These are phyloP conservation scores for Exophiala bonariae DNA, from an alignment of 2,329 filamentous ascomycete species.

Conservation along the genomic window DNA sequence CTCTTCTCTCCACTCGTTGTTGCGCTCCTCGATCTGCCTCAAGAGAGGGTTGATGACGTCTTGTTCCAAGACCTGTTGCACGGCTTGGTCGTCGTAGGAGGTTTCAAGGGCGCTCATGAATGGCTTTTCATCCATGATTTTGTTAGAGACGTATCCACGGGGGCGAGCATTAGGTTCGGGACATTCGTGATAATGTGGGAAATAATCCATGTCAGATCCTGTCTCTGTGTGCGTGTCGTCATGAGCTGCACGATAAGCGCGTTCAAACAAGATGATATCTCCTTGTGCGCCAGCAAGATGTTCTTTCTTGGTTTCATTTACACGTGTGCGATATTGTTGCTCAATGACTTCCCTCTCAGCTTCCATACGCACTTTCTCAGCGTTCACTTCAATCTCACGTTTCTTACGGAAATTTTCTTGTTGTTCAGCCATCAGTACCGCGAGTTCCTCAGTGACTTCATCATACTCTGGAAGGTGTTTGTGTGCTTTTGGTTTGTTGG, in stretches of 20 bases:
- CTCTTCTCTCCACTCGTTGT: conserved; percentile 18
- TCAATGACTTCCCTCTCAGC: conserved; percentile 36
- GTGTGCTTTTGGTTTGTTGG: conserved; percentile 43
- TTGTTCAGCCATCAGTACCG: conserved; percentile 28
- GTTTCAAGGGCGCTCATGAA: conserved; percentile 20
- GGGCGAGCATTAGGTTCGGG: conserved; percentile 23
- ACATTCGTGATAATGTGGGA: conserved; percentile 26
- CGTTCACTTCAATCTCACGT: conserved; percentile 35
- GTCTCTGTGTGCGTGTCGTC: conserved; percentile 45
- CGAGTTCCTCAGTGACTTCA: conserved; percentile 36
- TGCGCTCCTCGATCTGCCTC: conserved; percentile 20
- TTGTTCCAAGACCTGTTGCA: conserved; percentile 26
- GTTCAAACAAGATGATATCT: conserved; percentile 40
- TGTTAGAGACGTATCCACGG: conserved; percentile 26
- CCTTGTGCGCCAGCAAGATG: conserved; percentile 41
- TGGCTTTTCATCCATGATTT: conserved; percentile 27
- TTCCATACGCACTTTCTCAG: conserved; percentile 32
- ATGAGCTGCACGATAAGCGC: conserved; percentile 38
- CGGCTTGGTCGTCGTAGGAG: conserved; percentile 25
- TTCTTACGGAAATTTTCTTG: conserved; percentile 33
- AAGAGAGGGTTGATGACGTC: conserved; percentile 27
- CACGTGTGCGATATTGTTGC: conserved; percentile 33
- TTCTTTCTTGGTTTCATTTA: conserved; percentile 31
- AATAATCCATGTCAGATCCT: conserved; percentile 32
- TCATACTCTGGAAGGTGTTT: conserved; percentile 40